These are phyloP conservation scores for Trichoderma asperelloides DNA, from an alignment of 495 filamentous ascomycete species.

Conservation along the genomic window DNA sequence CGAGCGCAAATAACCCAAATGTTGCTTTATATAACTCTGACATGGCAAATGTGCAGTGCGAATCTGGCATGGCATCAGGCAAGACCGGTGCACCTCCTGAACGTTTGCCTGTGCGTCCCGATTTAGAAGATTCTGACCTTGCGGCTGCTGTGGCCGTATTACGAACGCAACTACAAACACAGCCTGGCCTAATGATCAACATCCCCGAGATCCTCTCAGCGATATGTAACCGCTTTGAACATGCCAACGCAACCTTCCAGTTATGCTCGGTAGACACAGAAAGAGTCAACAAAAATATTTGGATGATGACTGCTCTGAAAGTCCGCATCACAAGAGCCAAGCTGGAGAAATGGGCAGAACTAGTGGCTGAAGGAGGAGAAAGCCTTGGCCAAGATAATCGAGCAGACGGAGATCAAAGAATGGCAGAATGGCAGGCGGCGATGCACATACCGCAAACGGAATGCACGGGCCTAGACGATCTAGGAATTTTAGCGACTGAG, in stretches of 20 bases:
- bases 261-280: constrained; percentile 10
- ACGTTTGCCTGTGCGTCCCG: not conserved
- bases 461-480: not conserved
- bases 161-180: constrained; percentile 18
- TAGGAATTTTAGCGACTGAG: not conserved
- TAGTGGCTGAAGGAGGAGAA: constrained; percentile 16
- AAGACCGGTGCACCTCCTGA: not conserved
- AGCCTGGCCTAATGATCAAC: constrained; percentile 23
- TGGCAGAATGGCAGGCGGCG: not conserved
- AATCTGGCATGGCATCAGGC: not conserved
- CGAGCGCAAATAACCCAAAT: not conserved
- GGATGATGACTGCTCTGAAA: constrained; percentile 22
- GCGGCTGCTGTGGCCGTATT: constrained; percentile 19
- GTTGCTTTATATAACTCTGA: not conserved
- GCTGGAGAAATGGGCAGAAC: constrained; percentile 23
- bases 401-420: not conserved
- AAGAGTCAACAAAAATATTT: constrained; percentile 20
- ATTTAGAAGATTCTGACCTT: constrained; percentile 18
- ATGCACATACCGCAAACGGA: not conserved
- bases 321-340: constrained; percentile 21
- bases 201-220: constrained; percentile 18
- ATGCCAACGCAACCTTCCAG: constrained; percentile 13
- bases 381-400: not conserved
- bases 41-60: not conserved
- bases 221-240: constrained; percentile 21